Conservation (phyloP, 2,329 filamentous ascomycete species). For the Alternaria triticina region DNA sequence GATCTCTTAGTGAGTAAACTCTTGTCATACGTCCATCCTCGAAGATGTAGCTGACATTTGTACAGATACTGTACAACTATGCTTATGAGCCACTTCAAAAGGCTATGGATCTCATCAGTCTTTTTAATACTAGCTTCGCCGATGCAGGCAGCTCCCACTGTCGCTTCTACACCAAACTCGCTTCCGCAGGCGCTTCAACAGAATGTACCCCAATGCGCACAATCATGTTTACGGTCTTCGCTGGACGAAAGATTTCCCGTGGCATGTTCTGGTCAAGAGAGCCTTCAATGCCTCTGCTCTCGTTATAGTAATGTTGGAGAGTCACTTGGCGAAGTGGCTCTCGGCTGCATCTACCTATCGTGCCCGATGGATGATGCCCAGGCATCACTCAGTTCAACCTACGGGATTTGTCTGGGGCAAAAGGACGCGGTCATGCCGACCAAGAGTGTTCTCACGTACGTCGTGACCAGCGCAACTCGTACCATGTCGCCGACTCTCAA, state of each 20-base stretch:
- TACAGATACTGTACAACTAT: conserved; percentile 48
- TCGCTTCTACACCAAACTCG: conserved; percentile 24
- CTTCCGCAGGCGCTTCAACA: conserved; percentile 39
- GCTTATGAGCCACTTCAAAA: conserved; percentile 46
- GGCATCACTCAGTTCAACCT: conserved; percentile 30
- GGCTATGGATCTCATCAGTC: conserved; percentile 46
- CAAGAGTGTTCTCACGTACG: conserved; percentile 39
- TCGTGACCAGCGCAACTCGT: conserved; percentile 28
- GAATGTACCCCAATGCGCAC: conserved; percentile 45
- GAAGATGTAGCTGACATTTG: conserved; percentile 39
- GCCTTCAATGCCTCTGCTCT: conserved; percentile 47
- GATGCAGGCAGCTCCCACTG: conserved; percentile 31
- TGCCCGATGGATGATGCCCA: conserved; percentile 33
- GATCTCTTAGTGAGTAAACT: conserved; percentile 41
- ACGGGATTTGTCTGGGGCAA: conserved; percentile 46
- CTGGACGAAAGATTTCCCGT: conserved; percentile 43
- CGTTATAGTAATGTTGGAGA: conserved; percentile 46
- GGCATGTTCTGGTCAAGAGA: conserved; percentile 40
- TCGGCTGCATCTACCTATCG: conserved; percentile 46
- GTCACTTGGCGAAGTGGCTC: conserved; percentile 47
- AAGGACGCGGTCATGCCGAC: conserved; percentile 46
- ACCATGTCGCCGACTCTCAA: conserved; percentile 21
- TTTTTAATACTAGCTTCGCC: conserved; percentile 43
- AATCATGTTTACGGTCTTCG: conserved; percentile 44
- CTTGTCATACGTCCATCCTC: conserved; percentile 7